A percentile compares a stretch with the other conserved stretches of the same genome.
Conservation (phyloP, 805 yeast species). For the Ogataea haglerorum region DNA sequence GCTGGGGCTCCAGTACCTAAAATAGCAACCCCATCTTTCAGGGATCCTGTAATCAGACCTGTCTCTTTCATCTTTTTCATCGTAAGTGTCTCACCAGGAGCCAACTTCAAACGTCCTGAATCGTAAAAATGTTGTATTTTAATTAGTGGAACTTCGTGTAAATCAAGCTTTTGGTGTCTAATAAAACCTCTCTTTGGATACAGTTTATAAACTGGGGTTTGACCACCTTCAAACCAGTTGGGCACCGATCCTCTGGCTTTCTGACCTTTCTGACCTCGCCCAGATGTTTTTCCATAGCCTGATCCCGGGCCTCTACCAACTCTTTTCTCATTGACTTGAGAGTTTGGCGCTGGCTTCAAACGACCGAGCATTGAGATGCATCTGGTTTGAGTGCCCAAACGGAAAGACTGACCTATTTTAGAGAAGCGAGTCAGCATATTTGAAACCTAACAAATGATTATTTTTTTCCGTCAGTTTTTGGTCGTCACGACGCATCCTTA, state of each 20-base stretch:
- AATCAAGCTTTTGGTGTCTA: constrained; percentile 52
- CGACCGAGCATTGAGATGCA: constrained; percentile 47
- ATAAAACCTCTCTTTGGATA: constrained; percentile 89
- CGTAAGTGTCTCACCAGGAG: constrained; percentile 60
- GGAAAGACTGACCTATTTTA: background rate
- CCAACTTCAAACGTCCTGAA: constrained; percentile 57
- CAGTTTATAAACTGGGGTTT: constrained; percentile 81
- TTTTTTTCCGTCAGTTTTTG: background rate
- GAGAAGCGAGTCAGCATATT: constrained; percentile 3
- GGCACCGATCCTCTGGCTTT: constrained; percentile 91
- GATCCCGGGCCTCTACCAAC: constrained; percentile 97
- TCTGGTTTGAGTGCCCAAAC: constrained; percentile 23
- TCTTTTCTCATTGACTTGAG: constrained; percentile 61
- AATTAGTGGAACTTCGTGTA: constrained; percentile 60
- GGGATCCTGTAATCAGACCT: constrained; percentile 68
- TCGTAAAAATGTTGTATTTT: constrained; percentile 70
- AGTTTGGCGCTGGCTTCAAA: constrained; percentile 58
- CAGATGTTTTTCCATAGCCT: constrained; percentile 90
- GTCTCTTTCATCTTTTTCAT: constrained; percentile 73
- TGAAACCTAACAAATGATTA: background rate
- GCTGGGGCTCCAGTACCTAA: constrained; percentile 59
- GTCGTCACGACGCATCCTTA: background rate
- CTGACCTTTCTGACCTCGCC: constrained; percentile 98
- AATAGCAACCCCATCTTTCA: constrained; percentile 78
- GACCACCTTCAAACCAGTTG: constrained; percentile 98